These are phyloP conservation scores for Trichoderma simmonsii DNA, from an alignment of 2,329 filamentous ascomycete genomes.

Conservation along the genomic window DNA sequence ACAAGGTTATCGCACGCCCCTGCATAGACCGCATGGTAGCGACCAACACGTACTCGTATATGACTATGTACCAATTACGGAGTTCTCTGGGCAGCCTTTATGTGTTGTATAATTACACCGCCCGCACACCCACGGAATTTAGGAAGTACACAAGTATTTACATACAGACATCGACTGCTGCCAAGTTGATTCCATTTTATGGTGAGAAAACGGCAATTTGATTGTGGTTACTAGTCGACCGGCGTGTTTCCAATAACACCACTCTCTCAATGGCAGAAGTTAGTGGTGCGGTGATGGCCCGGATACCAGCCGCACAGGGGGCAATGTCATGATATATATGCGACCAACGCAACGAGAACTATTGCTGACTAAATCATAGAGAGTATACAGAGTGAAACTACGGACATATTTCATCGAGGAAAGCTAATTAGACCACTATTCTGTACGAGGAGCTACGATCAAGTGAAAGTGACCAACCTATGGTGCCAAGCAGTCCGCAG, in stretches of 20 bases:
- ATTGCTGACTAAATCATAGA: neutral
- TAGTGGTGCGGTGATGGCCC: neutral
- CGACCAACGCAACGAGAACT: neutral
- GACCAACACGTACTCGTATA: neutral
- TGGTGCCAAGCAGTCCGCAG: neutral
- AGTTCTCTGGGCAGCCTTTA: neutral
- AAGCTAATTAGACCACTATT: neutral
- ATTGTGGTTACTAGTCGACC: too few species aligned
- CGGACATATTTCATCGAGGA: neutral
- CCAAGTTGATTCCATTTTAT: neutral
- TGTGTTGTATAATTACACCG: neutral
- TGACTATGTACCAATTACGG: neutral
- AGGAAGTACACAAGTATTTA: too few species aligned
- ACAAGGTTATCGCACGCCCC: neutral
- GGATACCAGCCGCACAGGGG: neutral
- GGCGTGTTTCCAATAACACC: neutral
- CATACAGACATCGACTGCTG: neutral
- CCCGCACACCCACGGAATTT: neutral
- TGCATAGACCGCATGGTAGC: neutral
- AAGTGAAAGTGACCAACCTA: neutral
- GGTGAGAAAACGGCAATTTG: neutral
- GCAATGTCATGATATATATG: neutral
- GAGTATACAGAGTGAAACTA: neutral
- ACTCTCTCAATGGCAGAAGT: neutral
- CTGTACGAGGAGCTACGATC: too few species aligned